Percentiles rank a stretch among this genome's conserved stretches.
These are phyloP conservation scores for Monascus ruber DNA, from an alignment of 2,329 filamentous ascomycete species.

Conservation along the genomic window DNA sequence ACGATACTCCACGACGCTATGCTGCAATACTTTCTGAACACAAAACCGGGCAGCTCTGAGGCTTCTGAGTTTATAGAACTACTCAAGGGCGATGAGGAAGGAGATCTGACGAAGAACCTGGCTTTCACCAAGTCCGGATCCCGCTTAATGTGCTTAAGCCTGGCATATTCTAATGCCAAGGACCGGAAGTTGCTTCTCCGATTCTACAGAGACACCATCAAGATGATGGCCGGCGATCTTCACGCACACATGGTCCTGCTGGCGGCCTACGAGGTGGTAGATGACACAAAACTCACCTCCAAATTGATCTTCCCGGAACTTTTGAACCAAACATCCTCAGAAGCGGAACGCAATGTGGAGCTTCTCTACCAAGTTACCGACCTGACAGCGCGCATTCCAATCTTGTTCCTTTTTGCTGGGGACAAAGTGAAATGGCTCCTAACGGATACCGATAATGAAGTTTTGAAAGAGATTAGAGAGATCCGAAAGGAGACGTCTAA, in stretches of 20 bases:
- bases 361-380: constrained; percentile 33
- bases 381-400: constrained; percentile 45
- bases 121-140: constrained; percentile 88
- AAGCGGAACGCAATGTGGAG: constrained; percentile 31
- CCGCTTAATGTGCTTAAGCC: constrained; percentile 64
- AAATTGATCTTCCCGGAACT: constrained; percentile 85
- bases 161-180: constrained; percentile 81
- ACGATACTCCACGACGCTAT: constrained; percentile 98
- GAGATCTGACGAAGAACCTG: constrained; percentile 86
- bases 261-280: constrained; percentile 78
- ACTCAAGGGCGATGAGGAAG: constrained; percentile 81
- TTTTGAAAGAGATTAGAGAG: constrained; percentile 65
- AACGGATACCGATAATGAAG: constrained; percentile 51
- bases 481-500: constrained; percentile 80
- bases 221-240: constrained; percentile 69
- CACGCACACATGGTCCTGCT: constrained; percentile 73
- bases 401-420: constrained; percentile 73
- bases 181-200: constrained; percentile 82
- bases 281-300: constrained; percentile 79
- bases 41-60: constrained; percentile 65
- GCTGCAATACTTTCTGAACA: constrained; percentile 86
- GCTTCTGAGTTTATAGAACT: constrained; percentile 79
- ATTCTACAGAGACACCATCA: constrained; percentile 80
- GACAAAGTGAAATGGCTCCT: constrained; percentile 51
- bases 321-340: constrained; percentile 51